phyloP scores from a whole-genome alignment of 192 early-diverging fungal genomes.

The Haplosporangium gracile region DNA sequence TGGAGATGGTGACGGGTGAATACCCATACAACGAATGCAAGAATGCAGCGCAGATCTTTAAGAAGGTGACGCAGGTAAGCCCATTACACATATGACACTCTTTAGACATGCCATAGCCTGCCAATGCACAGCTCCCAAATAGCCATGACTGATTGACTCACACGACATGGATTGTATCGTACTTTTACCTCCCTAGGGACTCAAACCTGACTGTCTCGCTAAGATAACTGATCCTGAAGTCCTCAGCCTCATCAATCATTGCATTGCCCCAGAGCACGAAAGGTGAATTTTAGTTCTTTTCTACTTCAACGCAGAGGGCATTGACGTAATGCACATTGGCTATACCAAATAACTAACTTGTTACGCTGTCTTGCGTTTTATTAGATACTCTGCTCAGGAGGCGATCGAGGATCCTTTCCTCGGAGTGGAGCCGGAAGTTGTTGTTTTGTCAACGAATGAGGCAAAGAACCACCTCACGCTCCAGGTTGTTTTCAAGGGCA shows the following conservation, averaged over 20 bases:
- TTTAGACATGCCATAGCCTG: background rate
- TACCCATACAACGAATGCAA: conserved; percentile 88
- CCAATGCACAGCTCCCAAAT: background rate
- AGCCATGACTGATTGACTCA: background rate
- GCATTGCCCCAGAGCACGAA: conserved; percentile 74
- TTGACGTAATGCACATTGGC: background rate
- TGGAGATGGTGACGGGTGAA: conserved; percentile 89
- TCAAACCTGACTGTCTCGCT: conserved; percentile 79
- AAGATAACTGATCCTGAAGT: conserved; percentile 75
- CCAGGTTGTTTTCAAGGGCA: conserved; percentile 85
- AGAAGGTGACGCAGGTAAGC: conserved; percentile 77
- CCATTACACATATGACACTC: no score
- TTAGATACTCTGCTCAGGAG: conserved; percentile 74
- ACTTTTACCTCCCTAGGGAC: conserved; percentile 58
- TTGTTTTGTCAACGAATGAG: conserved; percentile 68
- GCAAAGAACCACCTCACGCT: conserved; percentile 75
- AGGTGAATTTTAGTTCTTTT: conserved; percentile 45
- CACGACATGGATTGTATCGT: background rate
- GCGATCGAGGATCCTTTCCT: conserved; percentile 81
- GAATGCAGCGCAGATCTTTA: conserved; percentile 84
- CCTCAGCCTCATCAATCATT: conserved; percentile 74
- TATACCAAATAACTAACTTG: background rate
- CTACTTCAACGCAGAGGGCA: background rate
- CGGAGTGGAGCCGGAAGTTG: conserved; percentile 81
- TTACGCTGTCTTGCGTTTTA: background rate